Evolutionary conservation across 768 basidiomycete species (phyloP).

Genomic region (Termitomyces sp.): DNA sequence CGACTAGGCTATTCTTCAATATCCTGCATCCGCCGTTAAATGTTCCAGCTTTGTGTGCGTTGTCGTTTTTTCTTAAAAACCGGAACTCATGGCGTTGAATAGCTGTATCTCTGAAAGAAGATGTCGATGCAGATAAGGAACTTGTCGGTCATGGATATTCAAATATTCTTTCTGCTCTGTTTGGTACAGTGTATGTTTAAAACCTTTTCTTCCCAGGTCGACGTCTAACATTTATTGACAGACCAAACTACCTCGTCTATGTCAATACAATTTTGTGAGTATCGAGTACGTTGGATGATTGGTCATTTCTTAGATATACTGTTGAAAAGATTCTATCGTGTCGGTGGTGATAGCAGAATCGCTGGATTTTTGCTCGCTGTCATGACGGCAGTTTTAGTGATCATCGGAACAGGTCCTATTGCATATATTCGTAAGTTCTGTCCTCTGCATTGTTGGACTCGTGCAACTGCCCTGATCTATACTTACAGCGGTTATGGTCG

Average conservation of each 20-base stretch:
- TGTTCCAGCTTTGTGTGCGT: constrained; percentile 79
- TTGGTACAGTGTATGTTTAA: constrained; percentile 70
- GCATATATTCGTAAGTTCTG: constrained; percentile 77
- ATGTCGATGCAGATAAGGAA: constrained; percentile 89
- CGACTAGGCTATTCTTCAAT: constrained; percentile 70
- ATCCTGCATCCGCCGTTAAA: constrained; percentile 83
- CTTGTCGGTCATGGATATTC: constrained; percentile 91
- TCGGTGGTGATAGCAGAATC: constrained; percentile 84
- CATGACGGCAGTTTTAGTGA: constrained; percentile 64
- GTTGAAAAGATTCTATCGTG: constrained; percentile 65
- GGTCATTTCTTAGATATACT: background rate
- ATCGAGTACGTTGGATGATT: background rate
- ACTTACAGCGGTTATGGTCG: constrained; percentile 77
- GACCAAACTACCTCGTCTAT: constrained; percentile 84
- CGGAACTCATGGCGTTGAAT: background rate
- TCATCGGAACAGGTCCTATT: constrained; percentile 85
- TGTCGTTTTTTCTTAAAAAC: background rate
- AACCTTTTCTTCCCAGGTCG: background rate
- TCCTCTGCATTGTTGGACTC: background rate
- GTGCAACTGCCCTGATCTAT: background rate
- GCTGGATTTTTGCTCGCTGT: constrained; percentile 85
- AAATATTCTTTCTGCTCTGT: constrained; percentile 74
- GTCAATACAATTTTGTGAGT: constrained; percentile 75
- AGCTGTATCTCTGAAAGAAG: constrained; percentile 89
- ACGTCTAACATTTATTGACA: constrained; percentile 17